Conservation (phyloP, 805 yeast species). For the Clavispora phyllophila region DNA sequence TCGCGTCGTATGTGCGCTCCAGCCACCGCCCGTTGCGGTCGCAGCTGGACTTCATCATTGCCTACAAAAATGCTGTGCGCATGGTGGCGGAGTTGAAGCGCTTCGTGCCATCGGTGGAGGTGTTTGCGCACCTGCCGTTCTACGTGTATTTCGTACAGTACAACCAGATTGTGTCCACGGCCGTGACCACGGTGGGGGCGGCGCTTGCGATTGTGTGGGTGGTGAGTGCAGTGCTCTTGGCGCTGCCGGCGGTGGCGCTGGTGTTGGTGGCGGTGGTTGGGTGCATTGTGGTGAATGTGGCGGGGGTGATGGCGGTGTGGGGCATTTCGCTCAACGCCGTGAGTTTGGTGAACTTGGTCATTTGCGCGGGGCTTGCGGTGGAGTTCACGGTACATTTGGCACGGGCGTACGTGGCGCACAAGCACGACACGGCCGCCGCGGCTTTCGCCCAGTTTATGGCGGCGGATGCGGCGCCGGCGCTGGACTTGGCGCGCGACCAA, state of each 20-base stretch:
- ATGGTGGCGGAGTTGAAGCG: conserved; percentile 52
- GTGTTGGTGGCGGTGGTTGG: conserved; percentile 54
- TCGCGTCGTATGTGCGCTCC: conserved; percentile 69
- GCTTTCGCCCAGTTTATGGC: conserved; percentile 15
- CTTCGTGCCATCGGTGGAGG: conserved; percentile 35
- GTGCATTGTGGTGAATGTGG: conserved; percentile 65
- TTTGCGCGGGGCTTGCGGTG: conserved; percentile 90
- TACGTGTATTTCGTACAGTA: conserved; percentile 92
- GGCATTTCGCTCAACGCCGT: conserved; percentile 81
- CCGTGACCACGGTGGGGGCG: conserved; percentile 47
- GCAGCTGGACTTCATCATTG: conserved; percentile 78
- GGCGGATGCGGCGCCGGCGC: not conserved
- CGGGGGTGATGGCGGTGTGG: conserved; percentile 75
- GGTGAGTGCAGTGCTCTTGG: conserved; percentile 55
- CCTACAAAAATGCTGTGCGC: conserved; percentile 67
- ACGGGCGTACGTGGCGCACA: conserved; percentile 56
- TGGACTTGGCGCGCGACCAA: too few relatives aligned
- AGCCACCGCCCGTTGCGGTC: conserved; percentile 76
- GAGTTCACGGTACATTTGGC: conserved; percentile 90
- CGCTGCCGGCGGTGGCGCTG: conserved; percentile 58
- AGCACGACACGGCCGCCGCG: conserved; percentile 13
- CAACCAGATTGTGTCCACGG: conserved; percentile 52
- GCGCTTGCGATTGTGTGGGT: conserved; percentile 53
- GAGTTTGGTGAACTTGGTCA: conserved; percentile 79
- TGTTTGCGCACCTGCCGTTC: conserved; percentile 90